Base-by-base conservation (phyloP, 2,329 filamentous ascomycete genomes). In the Alternaria brassicae region DNA sequence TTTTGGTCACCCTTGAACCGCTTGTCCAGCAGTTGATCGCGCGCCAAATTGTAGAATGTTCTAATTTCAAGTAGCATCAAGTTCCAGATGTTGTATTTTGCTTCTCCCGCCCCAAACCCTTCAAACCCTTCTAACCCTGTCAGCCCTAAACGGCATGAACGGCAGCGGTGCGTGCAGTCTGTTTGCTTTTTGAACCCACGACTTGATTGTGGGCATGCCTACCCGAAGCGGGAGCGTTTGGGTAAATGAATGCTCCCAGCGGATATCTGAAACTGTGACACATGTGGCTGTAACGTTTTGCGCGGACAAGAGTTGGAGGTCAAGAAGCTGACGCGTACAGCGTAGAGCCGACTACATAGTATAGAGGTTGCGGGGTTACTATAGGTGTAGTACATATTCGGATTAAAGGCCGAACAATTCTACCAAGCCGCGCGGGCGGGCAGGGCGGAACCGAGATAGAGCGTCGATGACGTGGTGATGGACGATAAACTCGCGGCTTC, bases 321-420 rank as follows among this genome's bases (percentile, higher is more conserved):
- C 32, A 32, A 49, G n/a, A 50, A 34, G 54, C 48, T 56, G 45
- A 56, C 54, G 54, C 54, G 47, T 50, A 56, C 47, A 23, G 36
- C 25, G 36, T n/a, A 41, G 17, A 25, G 47, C 47, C 28, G 28
- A 17, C 28, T 2, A 34, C 34, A 32, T 17, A 39, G 41, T 47
- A 9, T 53, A 37, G 40, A 15, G 9, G 4, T 9, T 6, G 41
- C 13, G 30, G 2, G 51, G 51, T 30, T 53, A 27, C 23, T 37
- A 21, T 19, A 25, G 17, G 17, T 21, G 17, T 21, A 21, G 32
- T 44, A 44, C 40, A n/a, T n/a, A n/a, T n/a, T 48, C 19, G 13
- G 44, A 34, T 48, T 19, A 42, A 30, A 30, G 37, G 49, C 37
- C 25, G 25, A 36, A 25, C 34, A 9, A 39, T 25, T 40, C 17